These are phyloP conservation scores for Penicillium psychrofluorescens DNA, from an alignment of 495 filamentous ascomycete species.

Conservation along the genomic window DNA sequence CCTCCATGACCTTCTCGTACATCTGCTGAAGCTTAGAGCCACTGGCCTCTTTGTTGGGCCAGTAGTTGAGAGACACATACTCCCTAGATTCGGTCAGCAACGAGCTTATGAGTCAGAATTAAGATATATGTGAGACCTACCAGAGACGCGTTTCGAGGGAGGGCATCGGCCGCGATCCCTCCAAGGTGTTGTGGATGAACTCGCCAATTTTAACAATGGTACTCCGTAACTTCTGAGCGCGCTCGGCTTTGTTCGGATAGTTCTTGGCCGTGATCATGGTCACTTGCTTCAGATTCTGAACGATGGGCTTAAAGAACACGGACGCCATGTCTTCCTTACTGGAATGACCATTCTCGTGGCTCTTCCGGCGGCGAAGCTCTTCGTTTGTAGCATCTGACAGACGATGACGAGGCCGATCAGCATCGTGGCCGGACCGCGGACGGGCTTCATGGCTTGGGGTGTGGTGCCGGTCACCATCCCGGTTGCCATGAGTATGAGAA, in stretches of 20 bases:
- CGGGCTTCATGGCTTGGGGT: conserved; percentile 37
- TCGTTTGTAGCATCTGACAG: conserved; percentile 33
- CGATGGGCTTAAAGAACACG: conserved; percentile 52
- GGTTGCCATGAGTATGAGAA: conserved; percentile 37
- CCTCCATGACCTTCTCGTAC: conserved; percentile 39
- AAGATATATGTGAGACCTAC: conserved; percentile 21
- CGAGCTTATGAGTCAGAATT: background rate
- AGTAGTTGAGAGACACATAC: conserved; percentile 39
- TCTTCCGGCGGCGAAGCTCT: conserved; percentile 35
- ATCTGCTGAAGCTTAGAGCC: conserved; percentile 40
- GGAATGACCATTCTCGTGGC: conserved; percentile 32
- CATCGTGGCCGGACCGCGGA: conserved; percentile 24
- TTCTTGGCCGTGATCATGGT: conserved; percentile 56
- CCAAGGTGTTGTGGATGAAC: conserved; percentile 33
- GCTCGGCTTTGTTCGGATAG: conserved; percentile 50
- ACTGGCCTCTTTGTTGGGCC: conserved; percentile 43
- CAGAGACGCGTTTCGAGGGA: conserved; percentile 40
- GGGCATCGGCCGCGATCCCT: conserved; percentile 24
- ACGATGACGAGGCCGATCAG: conserved; percentile 27
- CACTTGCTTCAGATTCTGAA: conserved; percentile 50
- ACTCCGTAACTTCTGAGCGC: conserved; percentile 40
- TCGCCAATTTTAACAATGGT: conserved; percentile 44
- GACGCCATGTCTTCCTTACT: conserved; percentile 48
- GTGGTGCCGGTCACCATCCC: conserved; percentile 41
- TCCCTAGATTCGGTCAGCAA: conserved; percentile 25